These are phyloP conservation scores for Thuidium tamariscinum DNA, from an alignment of 225 moss, liverwort and hornwort genomes.

Conservation along the genomic window DNA sequence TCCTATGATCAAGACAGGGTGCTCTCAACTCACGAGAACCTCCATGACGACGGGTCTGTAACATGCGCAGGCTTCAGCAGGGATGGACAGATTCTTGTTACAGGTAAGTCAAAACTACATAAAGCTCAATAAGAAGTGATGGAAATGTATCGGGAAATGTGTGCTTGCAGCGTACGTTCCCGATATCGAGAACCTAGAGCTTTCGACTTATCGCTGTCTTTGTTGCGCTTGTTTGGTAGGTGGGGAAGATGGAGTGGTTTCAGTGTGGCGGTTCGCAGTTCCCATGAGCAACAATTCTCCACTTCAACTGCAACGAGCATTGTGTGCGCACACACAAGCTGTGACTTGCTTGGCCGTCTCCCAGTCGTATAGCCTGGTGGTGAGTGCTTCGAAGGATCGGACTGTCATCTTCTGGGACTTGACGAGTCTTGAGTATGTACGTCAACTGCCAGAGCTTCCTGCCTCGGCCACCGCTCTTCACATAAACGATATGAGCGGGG, in stretches of 20 bases:
- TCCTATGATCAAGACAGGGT: constrained; percentile 92
- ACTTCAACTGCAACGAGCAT: constrained; percentile 75
- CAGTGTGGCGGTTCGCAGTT: constrained; percentile 60
- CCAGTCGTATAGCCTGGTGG: constrained; percentile 92
- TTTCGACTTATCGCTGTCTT: not conserved
- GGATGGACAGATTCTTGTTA: constrained; percentile 90
- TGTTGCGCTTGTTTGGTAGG: constrained; percentile 30
- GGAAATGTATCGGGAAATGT: not conserved
- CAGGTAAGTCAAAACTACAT: constrained; percentile 6
- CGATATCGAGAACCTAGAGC: not conserved
- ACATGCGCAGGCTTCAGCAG: constrained; percentile 87
- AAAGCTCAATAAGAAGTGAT: not conserved
- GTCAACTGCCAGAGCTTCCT: constrained; percentile 83
- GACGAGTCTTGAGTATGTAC: constrained; percentile 80
- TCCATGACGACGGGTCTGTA: constrained; percentile 82
- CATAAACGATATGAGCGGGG: constrained; percentile 86
- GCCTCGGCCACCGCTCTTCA: constrained; percentile 74
- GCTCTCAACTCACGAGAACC: constrained; percentile 86
- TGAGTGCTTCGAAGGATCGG: constrained; percentile 82
- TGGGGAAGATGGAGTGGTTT: constrained; percentile 91
- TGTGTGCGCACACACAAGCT: constrained; percentile 80
- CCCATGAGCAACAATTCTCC: constrained; percentile 48
- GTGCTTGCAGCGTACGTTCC: not conserved
- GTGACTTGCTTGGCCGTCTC: constrained; percentile 92
- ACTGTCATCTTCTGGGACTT: constrained; percentile 98